Evolutionary conservation across 805 yeast species (phyloP), one percentile per base, ranked within the genome.

Genomic region (Candida namnaoensis): DNA sequence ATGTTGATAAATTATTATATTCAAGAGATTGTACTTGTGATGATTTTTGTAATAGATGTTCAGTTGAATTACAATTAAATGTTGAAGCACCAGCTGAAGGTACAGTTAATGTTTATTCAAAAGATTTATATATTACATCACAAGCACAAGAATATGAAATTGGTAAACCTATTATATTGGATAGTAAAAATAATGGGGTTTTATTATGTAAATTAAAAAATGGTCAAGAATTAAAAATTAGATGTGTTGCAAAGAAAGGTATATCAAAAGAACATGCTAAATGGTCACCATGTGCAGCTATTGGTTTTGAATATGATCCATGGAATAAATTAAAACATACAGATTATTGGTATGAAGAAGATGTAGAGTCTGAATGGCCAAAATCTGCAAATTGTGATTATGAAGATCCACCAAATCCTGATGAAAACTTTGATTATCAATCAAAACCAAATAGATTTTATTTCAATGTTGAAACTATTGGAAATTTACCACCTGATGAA

Each of bases 251-350:
- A 42, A 93, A 93, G 64, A 93, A 93, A 68, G 99, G 98, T 36
- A 88, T 88, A 44, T 86, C 96, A 39, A 90, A 90, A 61, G 99
- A 93, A 61, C 99, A 93, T 59, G 96, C 99, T 39, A 93, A 93
- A 58, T 93, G 99, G 99, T 82, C 93, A 7, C 97, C 99, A 11
- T 84, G 95, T 50, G 76, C 97, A 0, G 98, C 98, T 23, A 76
- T 91, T 42, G 97, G 95, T 15, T 91, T 91, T 55, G 99, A 91
- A 62, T 91, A 91, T 58, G 99, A 91, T 57, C 99, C 99, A n/a
- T 91, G 96, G 95, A 93, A 93, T 65, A 93, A 91, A 65, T 72
- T 93, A 54, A 82, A 85, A 58, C 99, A 93, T 61, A 93, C 99
- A 0, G 96, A 88, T 53, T 86, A 76, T 58, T 93, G 99, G 99